Conservation (phyloP, 2,329 filamentous ascomycete genomes). For the Phialophora verrucosa region DNA sequence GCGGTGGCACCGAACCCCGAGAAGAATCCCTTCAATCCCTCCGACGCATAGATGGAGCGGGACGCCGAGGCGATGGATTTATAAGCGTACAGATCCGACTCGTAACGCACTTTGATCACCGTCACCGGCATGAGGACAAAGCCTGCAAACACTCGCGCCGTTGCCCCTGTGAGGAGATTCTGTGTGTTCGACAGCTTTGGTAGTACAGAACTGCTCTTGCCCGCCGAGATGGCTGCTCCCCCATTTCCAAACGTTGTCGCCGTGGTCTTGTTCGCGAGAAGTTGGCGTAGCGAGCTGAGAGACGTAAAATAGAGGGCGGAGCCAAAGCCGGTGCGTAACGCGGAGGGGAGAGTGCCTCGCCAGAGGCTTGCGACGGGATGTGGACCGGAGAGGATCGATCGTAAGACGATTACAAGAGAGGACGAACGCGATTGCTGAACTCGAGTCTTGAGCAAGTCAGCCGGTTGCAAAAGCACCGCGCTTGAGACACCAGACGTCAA, state of each 20-base stretch:
- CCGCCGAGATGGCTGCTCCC: conserved; percentile 2
- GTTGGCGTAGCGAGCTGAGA: conserved; percentile 82
- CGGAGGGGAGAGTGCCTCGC: conserved; percentile 90
- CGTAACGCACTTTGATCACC: conserved; percentile 94
- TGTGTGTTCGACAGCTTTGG: conserved; percentile 82
- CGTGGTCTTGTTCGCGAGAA: conserved; percentile 46
- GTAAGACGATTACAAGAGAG: conserved; percentile 71
- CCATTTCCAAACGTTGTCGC: conserved; percentile 43
- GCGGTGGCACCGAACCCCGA: conserved; percentile 93
- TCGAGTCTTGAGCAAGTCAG: conserved; percentile 94
- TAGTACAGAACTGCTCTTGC: conserved; percentile 63
- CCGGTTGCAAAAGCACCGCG: conserved; percentile 88
- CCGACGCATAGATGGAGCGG: conserved; percentile 72
- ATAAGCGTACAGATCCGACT: conserved; percentile 85
- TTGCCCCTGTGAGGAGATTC: conserved; percentile 83
- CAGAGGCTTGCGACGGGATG: conserved; percentile 77
- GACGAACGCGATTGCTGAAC: conserved; percentile 83
- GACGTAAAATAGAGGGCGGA: conserved; percentile 93
- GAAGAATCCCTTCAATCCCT: conserved; percentile 86
- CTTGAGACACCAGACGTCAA: conserved; percentile 85
- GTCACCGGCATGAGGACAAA: conserved; percentile 95
- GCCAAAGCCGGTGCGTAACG: conserved; percentile 90
- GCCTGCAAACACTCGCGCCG: conserved; percentile 82
- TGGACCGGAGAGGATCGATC: conserved; percentile 69
- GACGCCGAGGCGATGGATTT: conserved; percentile 74